Base-by-base conservation (phyloP, 2,329 filamentous ascomycete species). In the Fusarium devonianum region DNA sequence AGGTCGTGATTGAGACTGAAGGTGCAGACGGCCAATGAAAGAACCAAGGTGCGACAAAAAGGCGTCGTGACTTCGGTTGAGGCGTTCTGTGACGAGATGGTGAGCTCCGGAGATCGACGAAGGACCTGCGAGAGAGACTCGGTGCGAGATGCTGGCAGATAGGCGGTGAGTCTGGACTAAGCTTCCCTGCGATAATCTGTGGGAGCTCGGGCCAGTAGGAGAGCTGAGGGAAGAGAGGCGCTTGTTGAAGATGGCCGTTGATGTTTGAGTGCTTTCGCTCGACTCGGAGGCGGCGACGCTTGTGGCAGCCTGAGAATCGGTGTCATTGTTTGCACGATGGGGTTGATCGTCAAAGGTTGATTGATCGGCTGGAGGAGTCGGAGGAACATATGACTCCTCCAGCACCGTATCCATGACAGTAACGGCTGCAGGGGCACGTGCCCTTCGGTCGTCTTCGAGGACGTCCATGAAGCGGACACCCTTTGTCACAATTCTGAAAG, bases 401-500 rank as follows among this genome's bases (percentile, higher is more conserved):
- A 77, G 68, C 14, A 85, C 78, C 0, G 83, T 83, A 23, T 80
- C 77, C 79, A 86, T 82, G 33, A 82, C 73, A n/a, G 80, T 80
- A 22, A 86, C 78, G 26, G 83, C 77, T 40, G 82, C 70, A 21
- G 77, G 75, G 7, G 76, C 75, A 43, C 79, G 75, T 29, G 73
- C 68, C 49, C 75, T 75, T 35, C 78, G 72, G 62, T 87, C 83
- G 12, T 85, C 88, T 26, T 89, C 87, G 75, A 94, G 86, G 2
- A 93, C 81, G 62, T 99, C 94, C 30, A 96, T 80, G 66, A 99
- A 97, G 33, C 88, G 83, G 18, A 97, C 91, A 11, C 90, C 92
- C 64, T 93, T 87, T 36, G 87, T 93, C n/a, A 96, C 89, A 41
- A 97, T 92, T 67, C 89, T 92, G 76, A 96, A 97, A 0, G 92